Percentiles rank a stretch among this genome's conserved stretches.
These are phyloP conservation scores for Trichophyton schoenleinii DNA, from an alignment of 2,329 filamentous ascomycete species.

Conservation along the genomic window DNA sequence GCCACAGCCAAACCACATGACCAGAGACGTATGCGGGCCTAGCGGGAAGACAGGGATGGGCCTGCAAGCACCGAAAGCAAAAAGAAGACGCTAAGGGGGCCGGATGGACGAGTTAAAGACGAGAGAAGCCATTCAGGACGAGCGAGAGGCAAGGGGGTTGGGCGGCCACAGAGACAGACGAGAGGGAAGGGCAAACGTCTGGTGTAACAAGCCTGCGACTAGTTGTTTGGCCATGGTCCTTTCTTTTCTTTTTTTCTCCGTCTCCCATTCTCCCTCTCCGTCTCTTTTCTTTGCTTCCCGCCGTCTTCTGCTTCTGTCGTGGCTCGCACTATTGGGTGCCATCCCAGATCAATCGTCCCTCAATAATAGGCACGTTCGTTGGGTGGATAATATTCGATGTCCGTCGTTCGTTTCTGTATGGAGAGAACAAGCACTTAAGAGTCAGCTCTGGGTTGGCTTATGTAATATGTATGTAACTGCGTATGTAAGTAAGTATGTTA, in stretches of 20 bases:
- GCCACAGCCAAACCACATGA: constrained; percentile 11
- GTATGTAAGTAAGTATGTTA: not conserved
- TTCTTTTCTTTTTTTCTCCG: not conserved
- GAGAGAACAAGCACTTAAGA: not conserved
- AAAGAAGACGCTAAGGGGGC: not conserved
- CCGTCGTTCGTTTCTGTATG: not conserved
- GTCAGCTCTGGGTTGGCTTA: not conserved
- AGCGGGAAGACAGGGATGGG: constrained; percentile 15
- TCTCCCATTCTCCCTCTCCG: not conserved
- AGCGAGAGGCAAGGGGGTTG: no score
- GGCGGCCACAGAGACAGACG: not conserved
- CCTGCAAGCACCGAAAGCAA: not conserved
- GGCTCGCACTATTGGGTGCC: constrained; percentile 2
- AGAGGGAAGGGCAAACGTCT: not conserved
- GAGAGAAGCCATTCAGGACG: not conserved
- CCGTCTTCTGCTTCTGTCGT: not conserved
- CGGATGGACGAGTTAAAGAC: not conserved
- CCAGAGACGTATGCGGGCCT: constrained; percentile 15
- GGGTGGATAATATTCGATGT: not conserved
- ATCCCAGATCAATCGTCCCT: not conserved
- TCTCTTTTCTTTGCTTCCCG: not conserved
- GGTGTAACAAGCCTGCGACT: not conserved
- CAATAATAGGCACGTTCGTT: not conserved
- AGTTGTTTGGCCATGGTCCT: not conserved
- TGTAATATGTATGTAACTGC: not conserved